These are phyloP conservation scores for Globisporangium acanthophoron DNA, from an alignment of 352 stramenopile genomes.

Conservation along the genomic window DNA sequence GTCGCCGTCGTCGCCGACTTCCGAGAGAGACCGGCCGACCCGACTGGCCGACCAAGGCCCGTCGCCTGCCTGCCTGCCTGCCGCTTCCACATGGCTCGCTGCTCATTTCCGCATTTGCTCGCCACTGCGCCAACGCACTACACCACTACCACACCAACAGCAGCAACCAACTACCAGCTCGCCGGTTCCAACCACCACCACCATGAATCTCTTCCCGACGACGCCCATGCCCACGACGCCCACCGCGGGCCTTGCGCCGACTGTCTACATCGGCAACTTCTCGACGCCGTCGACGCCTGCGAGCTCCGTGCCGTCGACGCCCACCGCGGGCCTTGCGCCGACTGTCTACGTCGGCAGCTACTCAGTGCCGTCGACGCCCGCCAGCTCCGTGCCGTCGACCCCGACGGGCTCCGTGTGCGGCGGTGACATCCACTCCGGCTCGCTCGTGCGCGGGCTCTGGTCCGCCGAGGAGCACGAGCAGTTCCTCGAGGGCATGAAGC, in stretches of 20 bases:
- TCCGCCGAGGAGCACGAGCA: conserved; percentile 71
- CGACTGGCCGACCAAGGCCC: background rate
- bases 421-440: conserved; percentile 14
- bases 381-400: conserved; percentile 6
- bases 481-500: conserved; percentile 81
- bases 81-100: conserved; percentile 1
- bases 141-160: background rate
- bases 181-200: background rate
- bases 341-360: conserved; percentile 1
- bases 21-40: too few species aligned
- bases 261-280: conserved; percentile 1
- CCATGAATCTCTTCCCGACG: background rate
- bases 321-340: background rate
- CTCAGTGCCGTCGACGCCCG: conserved; percentile 3
- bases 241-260: background rate
- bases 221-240: background rate
- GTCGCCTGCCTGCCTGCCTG: too few species aligned
- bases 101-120: conserved; percentile 10
- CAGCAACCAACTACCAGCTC: background rate
- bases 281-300: conserved; percentile 6
- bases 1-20: background rate
- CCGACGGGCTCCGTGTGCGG: conserved; percentile 6
- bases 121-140: background rate
- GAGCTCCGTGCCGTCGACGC: background rate
- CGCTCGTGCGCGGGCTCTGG: conserved; percentile 65